Base-by-base conservation (phyloP, 768 basidiomycete species). In the Mycena venus region DNA sequence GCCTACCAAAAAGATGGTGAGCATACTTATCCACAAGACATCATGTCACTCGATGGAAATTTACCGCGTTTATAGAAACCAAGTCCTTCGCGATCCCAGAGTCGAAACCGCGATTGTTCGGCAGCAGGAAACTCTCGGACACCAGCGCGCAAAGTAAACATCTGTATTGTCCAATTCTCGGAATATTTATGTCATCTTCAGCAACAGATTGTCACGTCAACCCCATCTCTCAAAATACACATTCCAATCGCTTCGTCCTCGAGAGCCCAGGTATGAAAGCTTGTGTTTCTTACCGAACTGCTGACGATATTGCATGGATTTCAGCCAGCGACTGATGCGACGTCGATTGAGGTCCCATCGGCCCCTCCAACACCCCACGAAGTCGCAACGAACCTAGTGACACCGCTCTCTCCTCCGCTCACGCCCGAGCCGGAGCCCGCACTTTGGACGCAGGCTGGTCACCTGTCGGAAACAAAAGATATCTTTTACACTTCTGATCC, bases 391-490 rank as follows among this genome's bases (percentile, higher is more conserved):
- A 7, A 21, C 21, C 34, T 12, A 10, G 23, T n/a, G 9, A n/a
- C 69, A 3, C 69, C 69, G 2, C 21, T 71, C 8, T 55, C 70
- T 14, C 70, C 70, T 14, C 62, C 70, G 8, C 62, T 21, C 38
- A 71, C 70, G 1, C 70, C 70, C 11, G 70, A 71, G 70, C 70
- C 31, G 32, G 62, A 56, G 23, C 53, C 38, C 42, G 56, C 55
- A n/a, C n/a, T n/a, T n/a, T n/a, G n/a, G n/a, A n/a, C n/a, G n/a
- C n/a, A n/a, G n/a, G 2, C 56, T 10, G 56, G 21, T 17, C 14
- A 55, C 27, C 3, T 29, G 5, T 29, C 15, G 14, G 25, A n/a
- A n/a, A n/a, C n/a, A n/a, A n/a, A n/a, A n/a, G n/a, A n/a, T n/a
- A n/a, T n/a, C n/a, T n/a, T n/a, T n/a, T n/a, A n/a, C n/a, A n/a